Percentiles rank a stretch among this genome's conserved stretches.
phyloP scores from a whole-genome alignment of 352 stramenopile genomes.

The Phytophthora fragariaefolia region DNA sequence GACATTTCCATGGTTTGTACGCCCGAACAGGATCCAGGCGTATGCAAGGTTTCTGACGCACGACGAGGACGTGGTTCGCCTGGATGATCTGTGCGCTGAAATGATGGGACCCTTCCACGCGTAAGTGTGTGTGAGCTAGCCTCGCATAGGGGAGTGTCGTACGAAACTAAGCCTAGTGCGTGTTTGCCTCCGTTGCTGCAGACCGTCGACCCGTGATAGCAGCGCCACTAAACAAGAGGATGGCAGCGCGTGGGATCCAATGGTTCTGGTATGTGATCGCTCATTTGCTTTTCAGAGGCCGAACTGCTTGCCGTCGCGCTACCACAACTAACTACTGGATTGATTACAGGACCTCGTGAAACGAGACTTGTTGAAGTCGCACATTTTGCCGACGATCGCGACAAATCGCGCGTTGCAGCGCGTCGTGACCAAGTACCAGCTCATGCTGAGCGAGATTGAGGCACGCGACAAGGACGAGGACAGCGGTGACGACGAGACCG shows the following conservation, averaged over 20 bases:
- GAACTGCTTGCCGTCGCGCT: constrained; percentile 8
- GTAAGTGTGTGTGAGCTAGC: constrained; percentile 27
- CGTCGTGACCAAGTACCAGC: constrained; percentile 83
- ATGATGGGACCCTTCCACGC: constrained; percentile 81
- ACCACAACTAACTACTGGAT: constrained; percentile 21
- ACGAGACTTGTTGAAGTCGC: constrained; percentile 73
- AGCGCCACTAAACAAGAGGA: constrained; percentile 5
- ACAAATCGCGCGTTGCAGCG: constrained; percentile 83
- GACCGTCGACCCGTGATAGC: constrained; percentile 21
- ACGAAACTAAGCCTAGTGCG: background rate
- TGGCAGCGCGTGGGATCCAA: constrained; percentile 41
- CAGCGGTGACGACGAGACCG: constrained; percentile 18
- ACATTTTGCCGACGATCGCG: constrained; percentile 82
- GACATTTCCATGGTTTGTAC: constrained; percentile 4
- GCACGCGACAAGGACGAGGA: constrained; percentile 43
- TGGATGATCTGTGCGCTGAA: constrained; percentile 82
- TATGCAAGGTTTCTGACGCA: constrained; percentile 84
- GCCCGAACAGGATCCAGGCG: constrained; percentile 64
- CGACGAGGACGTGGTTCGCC: constrained; percentile 77
- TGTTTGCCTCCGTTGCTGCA: constrained; percentile 7
- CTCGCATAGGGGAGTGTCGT: background rate
- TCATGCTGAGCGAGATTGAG: constrained; percentile 82
- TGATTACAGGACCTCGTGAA: constrained; percentile 61
- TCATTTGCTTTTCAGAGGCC: constrained; percentile 13
- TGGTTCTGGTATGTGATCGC: constrained; percentile 50